Percentiles rank a stretch among this genome's conserved stretches.
Conservation (phyloP, 495 filamentous ascomycete species). For the Durotheca rogersii region DNA sequence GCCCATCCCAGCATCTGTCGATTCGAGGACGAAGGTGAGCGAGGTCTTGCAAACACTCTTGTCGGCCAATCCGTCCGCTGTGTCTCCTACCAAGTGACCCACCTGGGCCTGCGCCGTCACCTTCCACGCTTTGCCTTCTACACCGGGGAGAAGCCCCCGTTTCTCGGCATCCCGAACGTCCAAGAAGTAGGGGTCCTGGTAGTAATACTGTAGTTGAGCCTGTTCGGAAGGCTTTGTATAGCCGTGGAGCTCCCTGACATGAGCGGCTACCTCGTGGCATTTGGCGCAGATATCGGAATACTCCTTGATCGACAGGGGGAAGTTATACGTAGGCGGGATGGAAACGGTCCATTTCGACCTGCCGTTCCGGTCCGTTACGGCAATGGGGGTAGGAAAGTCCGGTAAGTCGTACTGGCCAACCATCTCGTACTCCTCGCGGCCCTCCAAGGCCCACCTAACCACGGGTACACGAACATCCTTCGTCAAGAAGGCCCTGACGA, state of each 20-base stretch:
- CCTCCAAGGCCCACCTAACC: conserved; percentile 36
- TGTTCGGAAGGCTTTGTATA: conserved; percentile 40
- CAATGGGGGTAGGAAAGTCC: conserved; percentile 58
- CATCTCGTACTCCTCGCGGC: conserved; percentile 49
- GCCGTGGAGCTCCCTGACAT: conserved; percentile 49
- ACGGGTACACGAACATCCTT: conserved; percentile 28
- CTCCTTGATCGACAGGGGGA: conserved; percentile 59
- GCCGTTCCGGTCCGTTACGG: conserved; percentile 57
- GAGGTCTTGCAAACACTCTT: conserved; percentile 60
- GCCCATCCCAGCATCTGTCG: conserved; percentile 65
- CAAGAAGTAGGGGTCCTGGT: conserved; percentile 61
- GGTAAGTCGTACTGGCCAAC: conserved; percentile 53
- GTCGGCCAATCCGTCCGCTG: conserved; percentile 36
- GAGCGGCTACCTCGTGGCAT: conserved; percentile 54
- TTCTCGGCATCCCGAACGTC: conserved; percentile 65
- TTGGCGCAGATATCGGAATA: conserved; percentile 63
- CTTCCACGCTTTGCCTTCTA: conserved; percentile 31
- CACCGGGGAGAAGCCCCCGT: conserved; percentile 53
- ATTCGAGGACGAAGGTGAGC: conserved; percentile 70
- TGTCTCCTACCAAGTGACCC: conserved; percentile 40
- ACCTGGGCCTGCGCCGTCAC: conserved; percentile 27
- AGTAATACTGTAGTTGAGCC: conserved; percentile 54
- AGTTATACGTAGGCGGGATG: conserved; percentile 58
- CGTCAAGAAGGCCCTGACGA: conserved; percentile 30
- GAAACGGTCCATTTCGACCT: conserved; percentile 67